Percentiles rank a stretch among this genome's conserved stretches.
These are phyloP conservation scores for Ascochyta lentis DNA, from an alignment of 2,329 filamentous ascomycete species.

Conservation along the genomic window DNA sequence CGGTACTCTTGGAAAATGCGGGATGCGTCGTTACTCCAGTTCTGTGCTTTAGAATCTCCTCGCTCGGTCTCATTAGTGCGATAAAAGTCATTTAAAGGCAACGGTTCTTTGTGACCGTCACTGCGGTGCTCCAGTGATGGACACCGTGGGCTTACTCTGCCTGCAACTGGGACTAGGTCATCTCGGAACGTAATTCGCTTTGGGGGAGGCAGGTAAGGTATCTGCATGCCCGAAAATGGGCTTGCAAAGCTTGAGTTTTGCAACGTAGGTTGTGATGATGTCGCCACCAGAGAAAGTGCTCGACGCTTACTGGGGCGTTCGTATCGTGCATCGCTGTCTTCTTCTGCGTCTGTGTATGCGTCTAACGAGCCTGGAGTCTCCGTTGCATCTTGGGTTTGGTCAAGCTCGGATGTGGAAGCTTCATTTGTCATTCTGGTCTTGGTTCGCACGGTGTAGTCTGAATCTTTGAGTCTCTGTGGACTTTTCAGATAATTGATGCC, in stretches of 20 bases:
- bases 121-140: slow-evolving; percentile 2
- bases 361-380: too few relatives aligned
- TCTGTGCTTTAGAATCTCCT: background rate
- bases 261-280: background rate
- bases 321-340: slow-evolving; percentile 8
- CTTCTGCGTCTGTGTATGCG: slow-evolving; percentile 13
- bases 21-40: background rate
- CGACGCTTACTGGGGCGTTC: slow-evolving; percentile 11
- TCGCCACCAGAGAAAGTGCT: background rate
- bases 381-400: background rate
- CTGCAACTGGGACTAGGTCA: background rate
- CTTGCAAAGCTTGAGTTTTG: background rate
- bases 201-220: background rate
- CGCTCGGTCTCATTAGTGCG: background rate
- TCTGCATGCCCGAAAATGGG: background rate
- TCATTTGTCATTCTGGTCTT: background rate
- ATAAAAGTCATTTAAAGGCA: background rate
- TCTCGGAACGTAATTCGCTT: too few relatives aligned
- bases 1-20: background rate
- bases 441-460: slow-evolving; percentile 19
- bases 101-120: slow-evolving; percentile 1
- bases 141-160: background rate
- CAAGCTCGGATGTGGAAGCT: background rate
- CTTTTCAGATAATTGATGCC: slow-evolving; percentile 31
- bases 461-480: slow-evolving; percentile 34